These are phyloP conservation scores for Solanum neorickii DNA, from an alignment of 257 asterid species.

Conservation along the genomic window DNA sequence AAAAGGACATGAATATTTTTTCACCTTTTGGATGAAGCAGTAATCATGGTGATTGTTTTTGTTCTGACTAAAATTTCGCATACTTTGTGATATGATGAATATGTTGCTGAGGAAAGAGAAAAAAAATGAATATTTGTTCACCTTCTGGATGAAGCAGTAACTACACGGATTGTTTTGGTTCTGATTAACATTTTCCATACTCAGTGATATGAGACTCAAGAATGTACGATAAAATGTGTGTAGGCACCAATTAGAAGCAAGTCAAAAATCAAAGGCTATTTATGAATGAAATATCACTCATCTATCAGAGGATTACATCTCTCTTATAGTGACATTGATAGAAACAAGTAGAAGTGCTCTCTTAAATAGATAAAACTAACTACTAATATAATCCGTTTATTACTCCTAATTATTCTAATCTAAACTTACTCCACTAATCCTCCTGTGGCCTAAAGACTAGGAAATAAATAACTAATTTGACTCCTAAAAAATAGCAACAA, in stretches of 20 bases:
- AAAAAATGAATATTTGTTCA: no score
- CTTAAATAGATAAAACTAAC: neutral
- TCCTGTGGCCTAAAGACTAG: neutral
- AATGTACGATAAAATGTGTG: neutral
- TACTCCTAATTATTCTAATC: neutral
- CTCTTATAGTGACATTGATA: neutral
- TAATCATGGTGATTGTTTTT: neutral
- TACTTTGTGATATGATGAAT: no score
- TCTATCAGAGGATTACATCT: neutral
- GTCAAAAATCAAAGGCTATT: neutral
- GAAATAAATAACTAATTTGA: neutral
- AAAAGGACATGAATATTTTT: no score
- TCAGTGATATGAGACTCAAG: neutral
- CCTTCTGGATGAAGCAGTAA: no score
- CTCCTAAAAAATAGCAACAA: neutral
- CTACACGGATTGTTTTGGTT: no score
- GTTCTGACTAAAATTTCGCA: rapidly evolving
- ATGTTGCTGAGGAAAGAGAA: no score
- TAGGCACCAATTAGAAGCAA: neutral
- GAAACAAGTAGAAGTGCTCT: neutral
- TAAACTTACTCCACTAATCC: neutral
- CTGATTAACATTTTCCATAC: no score
- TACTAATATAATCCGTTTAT: no score
- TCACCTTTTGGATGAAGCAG: no score
- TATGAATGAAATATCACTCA: neutral